Evolutionary conservation across 179 eudicot species (phyloP).

Genomic region (Pouteria campechiana): DNA sequence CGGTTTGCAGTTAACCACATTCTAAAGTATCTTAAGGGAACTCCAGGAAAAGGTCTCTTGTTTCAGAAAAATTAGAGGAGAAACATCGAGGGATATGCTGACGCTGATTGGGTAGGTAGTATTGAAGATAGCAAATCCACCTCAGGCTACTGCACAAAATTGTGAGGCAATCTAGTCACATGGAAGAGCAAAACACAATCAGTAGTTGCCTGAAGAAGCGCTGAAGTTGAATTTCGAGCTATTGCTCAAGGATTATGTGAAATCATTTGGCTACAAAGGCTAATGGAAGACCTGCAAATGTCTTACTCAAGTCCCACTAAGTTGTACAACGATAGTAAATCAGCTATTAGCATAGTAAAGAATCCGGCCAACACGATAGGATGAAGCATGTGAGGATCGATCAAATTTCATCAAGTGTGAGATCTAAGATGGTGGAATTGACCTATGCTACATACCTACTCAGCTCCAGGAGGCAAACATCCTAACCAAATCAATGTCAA

Average conservation of each 20-base stretch:
- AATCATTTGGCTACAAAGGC: no score
- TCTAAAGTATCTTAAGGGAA: neutral
- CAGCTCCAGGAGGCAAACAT: no score
- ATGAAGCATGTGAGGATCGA: no score
- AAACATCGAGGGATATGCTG: neutral
- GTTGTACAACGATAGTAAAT: no score
- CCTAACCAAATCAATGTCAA: no score
- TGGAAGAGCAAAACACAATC: neutral
- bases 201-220: neutral
- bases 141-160: neutral
- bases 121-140: neutral
- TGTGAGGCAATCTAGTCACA: neutral
- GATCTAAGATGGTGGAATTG: no score
- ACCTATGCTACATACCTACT: no score
- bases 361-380: no score
- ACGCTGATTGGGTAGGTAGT: neutral
- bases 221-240: neutral
- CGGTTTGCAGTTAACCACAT: neutral
- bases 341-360: no score
- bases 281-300: no score
- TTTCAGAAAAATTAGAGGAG: neutral
- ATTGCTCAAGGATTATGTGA: neutral
- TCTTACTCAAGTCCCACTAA: no score
- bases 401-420: no score
- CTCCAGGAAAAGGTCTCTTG: neutral